Conservation (phyloP, 2,329 filamentous ascomycete species). For the Alternaria brassicae region DNA sequence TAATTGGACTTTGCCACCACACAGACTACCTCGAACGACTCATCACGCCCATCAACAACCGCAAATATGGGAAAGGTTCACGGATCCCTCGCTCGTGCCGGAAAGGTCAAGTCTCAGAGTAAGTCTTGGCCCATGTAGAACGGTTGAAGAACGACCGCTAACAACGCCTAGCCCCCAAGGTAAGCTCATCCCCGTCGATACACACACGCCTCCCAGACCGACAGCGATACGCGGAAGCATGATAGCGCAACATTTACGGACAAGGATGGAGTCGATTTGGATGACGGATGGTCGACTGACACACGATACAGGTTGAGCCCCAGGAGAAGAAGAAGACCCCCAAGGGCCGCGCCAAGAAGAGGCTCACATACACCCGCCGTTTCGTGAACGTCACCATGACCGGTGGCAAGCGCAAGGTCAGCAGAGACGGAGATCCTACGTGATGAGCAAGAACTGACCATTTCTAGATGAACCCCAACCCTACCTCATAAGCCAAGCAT, state of each 20-base stretch:
- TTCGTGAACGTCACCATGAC: constrained; percentile 99
- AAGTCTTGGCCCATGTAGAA: constrained; percentile 18
- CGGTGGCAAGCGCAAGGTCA: constrained; percentile 97
- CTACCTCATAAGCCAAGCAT: constrained; percentile 65
- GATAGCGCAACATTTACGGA: neutral
- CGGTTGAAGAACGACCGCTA: constrained; percentile 20
- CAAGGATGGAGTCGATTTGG: neutral
- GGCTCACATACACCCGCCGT: constrained; percentile 92
- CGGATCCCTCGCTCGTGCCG: constrained; percentile 93
- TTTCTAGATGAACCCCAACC: constrained; percentile 84
- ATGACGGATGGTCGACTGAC: constrained; percentile 28
- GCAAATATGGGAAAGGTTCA: constrained; percentile 90
- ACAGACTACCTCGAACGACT: constrained; percentile 32
- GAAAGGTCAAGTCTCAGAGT: constrained; percentile 84
- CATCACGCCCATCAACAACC: constrained; percentile 47
- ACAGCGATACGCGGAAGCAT: neutral
- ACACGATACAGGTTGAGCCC: constrained; percentile 71
- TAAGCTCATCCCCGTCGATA: constrained; percentile 22
- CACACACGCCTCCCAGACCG: constrained; percentile 1
- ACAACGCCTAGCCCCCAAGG: constrained; percentile 34
- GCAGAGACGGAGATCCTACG: constrained; percentile 34
- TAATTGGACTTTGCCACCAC: constrained; percentile 45
- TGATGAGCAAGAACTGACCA: constrained; percentile 18
- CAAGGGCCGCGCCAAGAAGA: constrained; percentile 98
- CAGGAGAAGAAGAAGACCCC: constrained; percentile 97